Base-by-base conservation (phyloP, 768 basidiomycete species). In the Russula foetens region DNA sequence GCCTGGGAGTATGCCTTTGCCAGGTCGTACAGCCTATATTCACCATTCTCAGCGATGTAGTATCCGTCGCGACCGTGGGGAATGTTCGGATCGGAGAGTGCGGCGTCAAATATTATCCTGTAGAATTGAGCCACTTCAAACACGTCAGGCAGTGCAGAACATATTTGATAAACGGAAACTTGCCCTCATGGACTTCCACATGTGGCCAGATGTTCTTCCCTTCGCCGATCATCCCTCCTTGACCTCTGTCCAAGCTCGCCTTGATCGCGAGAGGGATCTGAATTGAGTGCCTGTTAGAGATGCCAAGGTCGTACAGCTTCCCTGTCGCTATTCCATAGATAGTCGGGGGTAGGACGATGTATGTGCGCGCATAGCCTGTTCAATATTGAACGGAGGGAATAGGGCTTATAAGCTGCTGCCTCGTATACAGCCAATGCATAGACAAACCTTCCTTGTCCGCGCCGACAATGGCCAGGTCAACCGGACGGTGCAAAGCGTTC, bases 201-300 rank as follows among this genome's bases (percentile, higher is more conserved):
- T 82, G 73, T 0, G 79, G 77, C 85, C 84, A 88, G 7, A 82
- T 46, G 55, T 85, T 84, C 66, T 75, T 71, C 1, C 86, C 86
- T 44, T 75, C 66, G 0, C 85, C 84, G 4, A 86, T 72, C 65
- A 82, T 71, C 14, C 82, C 83, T 0, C 75, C 83, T 31, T 78
- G 75, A 0, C 75, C 76, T 39, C 85, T 75, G 62, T 67, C 71
- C 44, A 85, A 66, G 24, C 77, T 68, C 0, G 77, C 77, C 14
- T 71, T 69, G 57, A 85, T 76, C 4, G 83, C 67, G 0, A 38
- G 24, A 2, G 82, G 84, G 29, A 87, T 77, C 61, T 82, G 82
- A 7, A 74, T 69, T 0, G 84, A 86, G 54, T 77, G 73, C 1
- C 73, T 67, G 63, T 86, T 83, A 35, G 79, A 75, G 38, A 87